Conservation (phyloP, 768 basidiomycete species). For the Suillus weaverae region DNA sequence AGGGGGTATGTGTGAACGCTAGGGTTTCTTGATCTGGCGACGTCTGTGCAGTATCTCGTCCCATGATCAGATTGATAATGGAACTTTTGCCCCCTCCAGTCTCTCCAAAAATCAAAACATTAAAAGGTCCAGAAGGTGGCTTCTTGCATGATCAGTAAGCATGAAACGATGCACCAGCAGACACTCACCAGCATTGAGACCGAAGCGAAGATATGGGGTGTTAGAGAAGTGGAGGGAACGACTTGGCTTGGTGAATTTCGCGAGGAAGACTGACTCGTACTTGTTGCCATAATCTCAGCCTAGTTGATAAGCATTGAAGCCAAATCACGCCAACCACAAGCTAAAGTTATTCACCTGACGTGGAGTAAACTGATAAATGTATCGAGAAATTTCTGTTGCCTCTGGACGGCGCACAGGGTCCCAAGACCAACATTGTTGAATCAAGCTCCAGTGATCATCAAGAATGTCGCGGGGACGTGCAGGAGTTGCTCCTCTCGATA, state of each 20-base stretch:
- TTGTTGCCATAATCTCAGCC: no score
- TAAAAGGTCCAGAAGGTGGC: neutral
- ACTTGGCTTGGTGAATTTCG: no score
- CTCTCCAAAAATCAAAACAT: conserved; percentile 3
- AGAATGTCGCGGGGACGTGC: neutral
- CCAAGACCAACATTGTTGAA: neutral
- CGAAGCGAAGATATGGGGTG: no score
- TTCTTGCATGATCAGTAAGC: neutral
- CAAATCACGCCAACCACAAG: no score
- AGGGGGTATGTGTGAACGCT: neutral
- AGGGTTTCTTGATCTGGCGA: neutral
- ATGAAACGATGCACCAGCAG: neutral
- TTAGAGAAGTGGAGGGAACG: no score
- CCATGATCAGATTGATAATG: neutral
- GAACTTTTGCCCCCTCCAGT: neutral
- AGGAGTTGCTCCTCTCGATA: neutral
- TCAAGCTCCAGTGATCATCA: neutral
- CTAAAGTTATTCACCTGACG: no score
- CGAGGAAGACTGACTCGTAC: no score
- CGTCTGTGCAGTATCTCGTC: neutral
- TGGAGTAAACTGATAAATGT: no score
- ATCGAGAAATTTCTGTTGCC: no score
- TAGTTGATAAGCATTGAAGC: no score
- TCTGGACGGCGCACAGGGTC: no score
- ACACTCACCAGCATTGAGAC: neutral